Evolutionary conservation across 768 basidiomycete species (phyloP), one percentile per base, ranked within the genome.

Genomic region (Suillus hirtellus): DNA sequence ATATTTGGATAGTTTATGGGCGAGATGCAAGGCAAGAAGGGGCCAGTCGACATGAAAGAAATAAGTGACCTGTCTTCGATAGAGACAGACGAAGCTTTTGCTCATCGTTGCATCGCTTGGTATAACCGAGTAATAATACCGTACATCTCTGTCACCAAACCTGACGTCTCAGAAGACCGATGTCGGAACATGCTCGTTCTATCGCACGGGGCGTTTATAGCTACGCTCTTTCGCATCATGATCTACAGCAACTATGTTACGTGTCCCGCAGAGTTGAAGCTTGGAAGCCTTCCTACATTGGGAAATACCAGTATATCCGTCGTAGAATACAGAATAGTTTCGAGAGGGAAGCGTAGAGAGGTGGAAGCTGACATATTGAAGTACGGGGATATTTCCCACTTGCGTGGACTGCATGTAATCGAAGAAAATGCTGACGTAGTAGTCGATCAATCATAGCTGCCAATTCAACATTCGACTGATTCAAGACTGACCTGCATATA

Each of bases 191-290:
- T 90, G 52, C 79, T 93, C 37, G 81, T 87, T 14, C 83, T 85
- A 63, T 84, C 86, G 47, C 91, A 93, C 62, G 89, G 89, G 2
- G 89, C 84, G 0, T 80, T 84, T 68, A 89, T 92, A 63, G 74
- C 75, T 21, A 76, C 78, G 35, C 77, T 92, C 60, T 76, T 89
- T 63, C 76, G 77, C 21, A 75, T 70, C 46, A 69, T 91, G 69
- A 66, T 83, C n/a, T 73, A 76, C 24, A 79, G 78, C 50, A 70
- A 79, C 40, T 71, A 77, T 66, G 66, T 82, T 59, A 66, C 61
- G 55, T 78, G 77, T 60, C 79, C 72, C 27, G 69, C 75, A 21
- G 75, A 72, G 10, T 71, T 75, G 21, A 59, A 43, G 31, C 63
- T 17, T 27, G 27, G 24, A 49, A 24, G 4, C 17, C 14, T 61